These are phyloP conservation scores for Luffa acutangula DNA, from an alignment of 306 rosid genomes.

Conservation along the genomic window DNA sequence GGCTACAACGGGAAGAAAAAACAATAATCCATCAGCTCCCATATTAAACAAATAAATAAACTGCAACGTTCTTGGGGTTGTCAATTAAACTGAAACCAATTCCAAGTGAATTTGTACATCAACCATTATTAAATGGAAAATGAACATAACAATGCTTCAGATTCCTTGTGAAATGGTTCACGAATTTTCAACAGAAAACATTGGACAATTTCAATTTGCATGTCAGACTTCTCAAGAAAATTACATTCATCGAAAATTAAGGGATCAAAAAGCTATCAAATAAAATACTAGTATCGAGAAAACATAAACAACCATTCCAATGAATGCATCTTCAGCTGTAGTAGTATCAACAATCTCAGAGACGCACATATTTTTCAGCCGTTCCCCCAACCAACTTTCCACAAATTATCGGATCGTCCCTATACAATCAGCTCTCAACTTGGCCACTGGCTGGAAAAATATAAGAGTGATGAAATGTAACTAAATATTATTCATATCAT, in stretches of 20 bases:
- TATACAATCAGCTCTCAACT: slow-evolving; percentile 57
- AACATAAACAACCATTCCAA: slow-evolving; percentile 79
- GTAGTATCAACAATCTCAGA: slow-evolving; percentile 73
- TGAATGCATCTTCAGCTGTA: slow-evolving; percentile 92
- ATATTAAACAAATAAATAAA: not conserved
- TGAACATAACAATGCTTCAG: not conserved
- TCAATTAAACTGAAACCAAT: not conserved
- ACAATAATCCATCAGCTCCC: not conserved
- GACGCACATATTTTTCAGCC: slow-evolving; percentile 57
- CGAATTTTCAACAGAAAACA: not conserved
- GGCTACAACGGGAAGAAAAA: slow-evolving; percentile 34
- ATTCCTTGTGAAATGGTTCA: not conserved
- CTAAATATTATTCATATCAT: not conserved
- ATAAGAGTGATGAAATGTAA: slow-evolving; percentile 1
- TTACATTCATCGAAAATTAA: not conserved
- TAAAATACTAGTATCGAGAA: slow-evolving; percentile 17
- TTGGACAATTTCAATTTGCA: not conserved
- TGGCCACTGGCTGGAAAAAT: slow-evolving; percentile 49
- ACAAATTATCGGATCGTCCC: slow-evolving; percentile 39
- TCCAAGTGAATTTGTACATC: not conserved
- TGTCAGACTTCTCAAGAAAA: not conserved
- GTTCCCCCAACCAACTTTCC: slow-evolving; percentile 70
- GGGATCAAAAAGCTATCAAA: slow-evolving; percentile 2
- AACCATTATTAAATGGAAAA: not conserved
- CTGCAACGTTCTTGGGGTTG: not conserved